phyloP scores from a whole-genome alignment of 2,329 filamentous ascomycete species.

The Diaporthe batatas region DNA sequence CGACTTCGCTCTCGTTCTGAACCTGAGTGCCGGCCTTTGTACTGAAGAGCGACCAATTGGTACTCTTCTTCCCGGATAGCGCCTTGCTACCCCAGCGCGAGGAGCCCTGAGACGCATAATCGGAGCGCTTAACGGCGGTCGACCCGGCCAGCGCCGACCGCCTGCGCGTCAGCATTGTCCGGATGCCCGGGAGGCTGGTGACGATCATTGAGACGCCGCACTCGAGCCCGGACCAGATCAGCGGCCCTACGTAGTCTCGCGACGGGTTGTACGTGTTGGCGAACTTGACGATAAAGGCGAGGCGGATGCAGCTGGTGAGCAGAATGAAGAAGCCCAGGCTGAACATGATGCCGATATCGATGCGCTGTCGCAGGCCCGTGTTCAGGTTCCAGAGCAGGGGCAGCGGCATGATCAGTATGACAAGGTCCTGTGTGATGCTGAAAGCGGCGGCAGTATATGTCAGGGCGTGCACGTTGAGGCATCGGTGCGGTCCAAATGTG shows the following conservation, averaged over 20 bases:
- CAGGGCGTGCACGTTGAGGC: constrained; percentile 51
- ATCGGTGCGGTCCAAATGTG: constrained; percentile 45
- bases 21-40: constrained; percentile 26
- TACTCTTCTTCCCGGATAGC: constrained; percentile 10
- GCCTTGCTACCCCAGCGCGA: constrained; percentile 7
- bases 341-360: constrained; percentile 53
- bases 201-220: constrained; percentile 57
- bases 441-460: constrained; percentile 49
- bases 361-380: constrained; percentile 45
- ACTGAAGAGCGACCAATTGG: constrained; percentile 14
- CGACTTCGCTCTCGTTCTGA: constrained; percentile 47
- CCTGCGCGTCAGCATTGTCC: constrained; percentile 47
- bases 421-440: constrained; percentile 52
- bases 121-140: constrained; percentile 31
- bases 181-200: constrained; percentile 56
- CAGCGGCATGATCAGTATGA: constrained; percentile 52
- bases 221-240: constrained; percentile 60
- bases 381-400: constrained; percentile 50
- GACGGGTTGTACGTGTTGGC: constrained; percentile 53
- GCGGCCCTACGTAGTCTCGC: constrained; percentile 56
- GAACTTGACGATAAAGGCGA: constrained; percentile 52
- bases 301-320: constrained; percentile 53
- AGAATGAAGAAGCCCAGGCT: constrained; percentile 54
- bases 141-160: constrained; percentile 37
- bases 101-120: constrained; percentile 14